Conservation (phyloP, 2,329 filamentous ascomycete genomes). For the Colletotrichum camelliae region DNA sequence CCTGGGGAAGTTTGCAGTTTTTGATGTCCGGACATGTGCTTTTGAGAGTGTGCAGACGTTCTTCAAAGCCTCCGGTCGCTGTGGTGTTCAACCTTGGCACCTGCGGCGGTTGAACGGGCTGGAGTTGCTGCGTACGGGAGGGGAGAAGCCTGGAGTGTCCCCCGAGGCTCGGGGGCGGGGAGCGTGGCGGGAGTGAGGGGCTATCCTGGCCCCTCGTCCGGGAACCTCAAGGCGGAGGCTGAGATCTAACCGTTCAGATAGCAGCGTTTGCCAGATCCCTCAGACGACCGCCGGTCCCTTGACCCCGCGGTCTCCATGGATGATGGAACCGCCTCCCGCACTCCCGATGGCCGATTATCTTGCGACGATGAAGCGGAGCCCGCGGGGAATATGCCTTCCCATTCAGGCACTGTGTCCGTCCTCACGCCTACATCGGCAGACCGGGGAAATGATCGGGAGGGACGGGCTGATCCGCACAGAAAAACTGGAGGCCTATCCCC, state of each 20-base stretch:
- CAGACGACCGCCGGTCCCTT: neutral
- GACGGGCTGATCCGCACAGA: slow-evolving; percentile 9
- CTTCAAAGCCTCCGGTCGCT: neutral
- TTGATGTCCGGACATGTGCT: neutral
- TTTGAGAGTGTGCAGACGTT: neutral
- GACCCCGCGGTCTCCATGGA: neutral
- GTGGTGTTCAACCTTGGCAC: neutral
- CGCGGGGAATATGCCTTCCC: neutral
- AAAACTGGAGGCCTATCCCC: neutral
- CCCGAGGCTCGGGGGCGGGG: neutral
- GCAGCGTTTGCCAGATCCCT: neutral
- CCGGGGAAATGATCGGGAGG: slow-evolving; percentile 12
- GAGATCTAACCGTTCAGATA: neutral
- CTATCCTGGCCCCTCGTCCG: neutral
- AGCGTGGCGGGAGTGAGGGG: neutral
- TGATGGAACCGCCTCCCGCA: slow-evolving; percentile 2
- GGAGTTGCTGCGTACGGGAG: neutral
- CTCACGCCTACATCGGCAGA: neutral
- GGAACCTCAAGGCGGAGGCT: neutral
- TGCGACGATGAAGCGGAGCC: neutral
- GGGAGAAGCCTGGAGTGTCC: neutral
- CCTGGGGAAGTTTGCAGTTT: neutral
- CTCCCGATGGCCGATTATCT: neutral
- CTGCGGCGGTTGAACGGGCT: neutral
- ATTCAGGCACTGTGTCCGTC: neutral